These are phyloP conservation scores for Xylariaceae sp. DNA, from an alignment of 2,329 filamentous ascomycete genomes.

Conservation along the genomic window DNA sequence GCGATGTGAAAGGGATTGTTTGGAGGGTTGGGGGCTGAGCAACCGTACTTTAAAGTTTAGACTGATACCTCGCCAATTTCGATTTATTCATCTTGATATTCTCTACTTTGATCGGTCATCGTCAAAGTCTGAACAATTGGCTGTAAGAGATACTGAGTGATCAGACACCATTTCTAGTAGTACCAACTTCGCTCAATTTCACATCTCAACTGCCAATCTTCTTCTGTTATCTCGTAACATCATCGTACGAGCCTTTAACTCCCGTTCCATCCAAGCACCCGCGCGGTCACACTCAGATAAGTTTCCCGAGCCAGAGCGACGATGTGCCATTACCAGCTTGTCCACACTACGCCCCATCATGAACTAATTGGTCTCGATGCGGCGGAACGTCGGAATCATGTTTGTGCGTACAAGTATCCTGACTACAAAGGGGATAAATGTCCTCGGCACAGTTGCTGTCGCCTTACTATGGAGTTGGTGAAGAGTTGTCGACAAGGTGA, in stretches of 20 bases:
- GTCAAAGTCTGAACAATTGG: too few relatives aligned
- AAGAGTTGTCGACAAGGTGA: not conserved
- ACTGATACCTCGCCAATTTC: too few relatives aligned
- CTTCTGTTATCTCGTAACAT: not conserved
- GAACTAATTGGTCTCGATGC: conserved; percentile 8
- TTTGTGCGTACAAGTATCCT: not conserved
- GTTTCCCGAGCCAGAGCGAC: not conserved
- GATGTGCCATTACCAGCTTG: conserved; percentile 16
- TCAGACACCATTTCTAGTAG: not conserved
- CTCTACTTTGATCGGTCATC: too few relatives aligned
- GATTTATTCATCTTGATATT: too few relatives aligned
- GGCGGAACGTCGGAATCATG: conserved; percentile 3
- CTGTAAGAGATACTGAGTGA: not conserved
- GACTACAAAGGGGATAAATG: conserved; percentile 3
- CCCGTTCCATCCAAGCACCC: not conserved
- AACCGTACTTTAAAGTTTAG: too few relatives aligned
- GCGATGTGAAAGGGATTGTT: too few relatives aligned
- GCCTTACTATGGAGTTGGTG: conserved; percentile 5
- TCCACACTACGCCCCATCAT: conserved; percentile 13
- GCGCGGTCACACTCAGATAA: not conserved
- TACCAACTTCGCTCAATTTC: not conserved
- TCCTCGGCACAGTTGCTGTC: conserved; percentile 12
- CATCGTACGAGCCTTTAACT: not conserved
- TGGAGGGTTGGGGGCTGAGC: too few relatives aligned
- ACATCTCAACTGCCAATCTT: not conserved